A percentile compares a stretch with the other conserved stretches of the same genome.
phyloP scores from a whole-genome alignment of 768 basidiomycete species.

The Hygrocybe punicea region DNA sequence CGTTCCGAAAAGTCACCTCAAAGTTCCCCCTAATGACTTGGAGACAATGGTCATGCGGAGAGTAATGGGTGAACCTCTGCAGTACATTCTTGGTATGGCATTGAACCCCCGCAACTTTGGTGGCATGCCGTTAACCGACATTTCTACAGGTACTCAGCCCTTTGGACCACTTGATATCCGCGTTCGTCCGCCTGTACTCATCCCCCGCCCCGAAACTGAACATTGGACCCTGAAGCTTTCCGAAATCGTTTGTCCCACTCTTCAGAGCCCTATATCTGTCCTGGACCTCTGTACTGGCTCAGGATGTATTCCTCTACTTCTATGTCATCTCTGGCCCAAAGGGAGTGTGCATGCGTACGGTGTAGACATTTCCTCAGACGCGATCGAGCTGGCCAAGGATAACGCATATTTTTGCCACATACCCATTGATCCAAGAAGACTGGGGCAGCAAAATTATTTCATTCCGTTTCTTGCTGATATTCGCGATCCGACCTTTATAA shows the following conservation, averaged over 20 bases:
- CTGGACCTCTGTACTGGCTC: constrained; percentile 93
- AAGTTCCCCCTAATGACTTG: too few relatives aligned
- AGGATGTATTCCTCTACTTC: constrained; percentile 86
- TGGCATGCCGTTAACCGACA: constrained; percentile 12
- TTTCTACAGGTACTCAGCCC: constrained; percentile 65
- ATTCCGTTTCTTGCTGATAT: constrained; percentile 40
- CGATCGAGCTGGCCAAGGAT: constrained; percentile 49
- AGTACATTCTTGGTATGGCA: constrained; percentile 81
- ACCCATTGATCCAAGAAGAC: constrained; percentile 24
- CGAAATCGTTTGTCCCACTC: constrained; percentile 38
- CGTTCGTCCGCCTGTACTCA: constrained; percentile 75
- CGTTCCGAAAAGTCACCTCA: constrained; percentile 17
- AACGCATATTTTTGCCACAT: constrained; percentile 46
- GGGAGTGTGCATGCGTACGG: constrained; percentile 55
- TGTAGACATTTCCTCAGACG: constrained; percentile 65
- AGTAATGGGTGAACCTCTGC: constrained; percentile 70
- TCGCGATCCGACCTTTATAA: constrained; percentile 45
- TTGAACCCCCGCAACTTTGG: constrained; percentile 4
- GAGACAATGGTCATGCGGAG: constrained; percentile 56
- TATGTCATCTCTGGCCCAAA: constrained; percentile 62
- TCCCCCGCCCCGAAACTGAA: constrained; percentile 95
- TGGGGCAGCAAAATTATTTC: constrained; percentile 39
- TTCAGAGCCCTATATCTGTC: constrained; percentile 41
- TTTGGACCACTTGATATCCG: constrained; percentile 81
- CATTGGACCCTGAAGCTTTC: constrained; percentile 69